Conservation (phyloP, 331 rosid genomes). For the Acacia pycnantha region DNA sequence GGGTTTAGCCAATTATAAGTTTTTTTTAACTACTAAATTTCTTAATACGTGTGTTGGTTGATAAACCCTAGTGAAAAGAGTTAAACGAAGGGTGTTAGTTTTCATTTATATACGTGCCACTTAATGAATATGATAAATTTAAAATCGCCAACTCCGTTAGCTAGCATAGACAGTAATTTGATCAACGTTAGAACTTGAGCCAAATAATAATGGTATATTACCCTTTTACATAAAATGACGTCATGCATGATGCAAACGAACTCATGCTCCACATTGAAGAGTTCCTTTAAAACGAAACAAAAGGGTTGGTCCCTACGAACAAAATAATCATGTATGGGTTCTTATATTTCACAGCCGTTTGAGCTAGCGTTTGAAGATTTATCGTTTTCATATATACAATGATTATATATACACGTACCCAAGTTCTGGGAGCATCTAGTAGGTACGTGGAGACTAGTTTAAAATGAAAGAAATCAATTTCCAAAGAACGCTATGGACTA, state of each 20-base stretch:
- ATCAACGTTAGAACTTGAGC: neutral
- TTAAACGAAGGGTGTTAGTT: no score
- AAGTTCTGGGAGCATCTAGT: constrained; percentile 34
- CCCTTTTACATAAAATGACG: constrained; percentile 26
- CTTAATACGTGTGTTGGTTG: no score
- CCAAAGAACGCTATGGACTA: neutral
- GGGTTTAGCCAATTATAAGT: neutral
- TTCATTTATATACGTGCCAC: no score
- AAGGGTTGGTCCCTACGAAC: neutral
- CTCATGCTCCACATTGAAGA: neutral
- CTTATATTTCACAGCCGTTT: neutral
- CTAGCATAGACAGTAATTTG: neutral
- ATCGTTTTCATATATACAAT: neutral
- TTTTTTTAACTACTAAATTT: neutral
- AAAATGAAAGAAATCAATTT: neutral
- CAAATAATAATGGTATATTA: neutral
- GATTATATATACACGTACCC: neutral
- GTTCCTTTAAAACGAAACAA: neutral
- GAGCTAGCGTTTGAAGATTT: neutral
- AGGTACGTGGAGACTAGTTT: constrained; percentile 36
- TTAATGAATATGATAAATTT: no score
- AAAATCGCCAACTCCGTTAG: no score
- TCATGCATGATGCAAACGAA: constrained; percentile 45
- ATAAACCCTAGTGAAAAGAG: no score
- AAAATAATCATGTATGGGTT: neutral